phyloP scores from a whole-genome alignment of 225 moss, liverwort and hornwort genomes.

The Rhytidiadelphus loreus region DNA sequence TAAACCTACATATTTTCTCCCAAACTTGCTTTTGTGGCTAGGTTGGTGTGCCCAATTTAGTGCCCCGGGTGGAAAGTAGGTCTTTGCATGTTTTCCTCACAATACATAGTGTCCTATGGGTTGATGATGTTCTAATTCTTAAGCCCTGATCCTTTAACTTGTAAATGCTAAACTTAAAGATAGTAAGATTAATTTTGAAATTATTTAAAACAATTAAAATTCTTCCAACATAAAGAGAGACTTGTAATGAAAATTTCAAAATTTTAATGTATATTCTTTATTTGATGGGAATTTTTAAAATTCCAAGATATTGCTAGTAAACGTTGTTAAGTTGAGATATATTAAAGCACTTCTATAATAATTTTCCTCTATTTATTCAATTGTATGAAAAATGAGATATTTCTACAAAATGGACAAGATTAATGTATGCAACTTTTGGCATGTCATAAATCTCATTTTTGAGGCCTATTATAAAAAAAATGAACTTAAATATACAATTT shows the following conservation, averaged over 20 bases:
- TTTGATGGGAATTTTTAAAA: background rate
- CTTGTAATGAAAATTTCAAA: background rate
- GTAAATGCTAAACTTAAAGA: background rate
- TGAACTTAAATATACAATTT: background rate
- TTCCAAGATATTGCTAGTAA: background rate
- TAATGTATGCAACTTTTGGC: background rate
- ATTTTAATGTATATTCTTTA: background rate
- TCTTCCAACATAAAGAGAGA: no score
- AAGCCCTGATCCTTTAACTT: background rate
- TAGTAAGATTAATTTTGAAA: background rate
- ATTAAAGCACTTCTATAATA: background rate
- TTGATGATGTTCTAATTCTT: background rate
- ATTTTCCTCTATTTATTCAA: background rate
- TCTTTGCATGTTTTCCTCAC: rapidly evolving
- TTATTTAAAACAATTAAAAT: no score
- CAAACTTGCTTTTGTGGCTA: background rate
- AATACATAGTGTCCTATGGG: background rate
- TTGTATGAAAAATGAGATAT: background rate
- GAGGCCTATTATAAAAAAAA: background rate
- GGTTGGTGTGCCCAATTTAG: background rate
- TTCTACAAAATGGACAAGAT: background rate
- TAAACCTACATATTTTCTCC: rapidly evolving
- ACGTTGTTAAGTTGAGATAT: background rate
- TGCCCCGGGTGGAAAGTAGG: rapidly evolving
- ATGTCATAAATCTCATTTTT: background rate